Percentiles rank a stretch among this genome's conserved stretches.
phyloP scores from a whole-genome alignment of 1,284 basidiomycete genomes.

The Leccinum proliferum region DNA sequence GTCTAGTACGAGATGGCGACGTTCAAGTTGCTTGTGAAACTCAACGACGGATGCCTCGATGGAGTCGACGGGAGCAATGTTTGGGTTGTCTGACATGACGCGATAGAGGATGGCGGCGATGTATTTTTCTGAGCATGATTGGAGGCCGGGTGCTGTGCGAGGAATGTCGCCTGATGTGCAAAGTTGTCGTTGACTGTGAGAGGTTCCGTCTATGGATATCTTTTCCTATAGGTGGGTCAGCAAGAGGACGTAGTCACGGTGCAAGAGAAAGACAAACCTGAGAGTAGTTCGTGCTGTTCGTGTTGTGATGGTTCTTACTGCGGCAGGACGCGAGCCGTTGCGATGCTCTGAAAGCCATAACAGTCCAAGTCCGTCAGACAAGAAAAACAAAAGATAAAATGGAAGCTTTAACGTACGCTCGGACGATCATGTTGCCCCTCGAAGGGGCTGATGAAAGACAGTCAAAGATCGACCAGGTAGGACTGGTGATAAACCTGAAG shows the following conservation, averaged over 20 bases:
- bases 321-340: too few relatives aligned
- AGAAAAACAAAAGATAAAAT: too few relatives aligned
- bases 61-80: slow-evolving; percentile 47
- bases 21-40: slow-evolving; percentile 50
- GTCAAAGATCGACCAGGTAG: too few relatives aligned
- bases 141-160: slow-evolving; percentile 61
- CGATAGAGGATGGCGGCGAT: slow-evolving; percentile 61
- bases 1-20: slow-evolving; percentile 57
- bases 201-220: slow-evolving; percentile 52
- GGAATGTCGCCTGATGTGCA: slow-evolving; percentile 67
- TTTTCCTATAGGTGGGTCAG: slow-evolving; percentile 43
- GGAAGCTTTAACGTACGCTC: too few relatives aligned
- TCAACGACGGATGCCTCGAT: slow-evolving; percentile 62
- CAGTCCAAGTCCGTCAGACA: too few relatives aligned
- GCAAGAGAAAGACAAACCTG: slow-evolving; percentile 43
- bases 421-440: too few relatives aligned
- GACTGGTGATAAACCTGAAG: too few relatives aligned
- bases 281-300: slow-evolving; percentile 26
- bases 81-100: slow-evolving; percentile 59
- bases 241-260: not conserved
- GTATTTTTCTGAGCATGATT: slow-evolving; percentile 67
- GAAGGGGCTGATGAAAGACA: too few relatives aligned
- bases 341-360: too few relatives aligned
- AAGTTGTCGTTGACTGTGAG: slow-evolving; percentile 69
- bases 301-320: too few relatives aligned